A percentile compares a stretch with the other conserved stretches of the same genome.
These are phyloP conservation scores for Chlamydomonas sphaeroides DNA, from an alignment of 139 green algal species.

Conservation along the genomic window DNA sequence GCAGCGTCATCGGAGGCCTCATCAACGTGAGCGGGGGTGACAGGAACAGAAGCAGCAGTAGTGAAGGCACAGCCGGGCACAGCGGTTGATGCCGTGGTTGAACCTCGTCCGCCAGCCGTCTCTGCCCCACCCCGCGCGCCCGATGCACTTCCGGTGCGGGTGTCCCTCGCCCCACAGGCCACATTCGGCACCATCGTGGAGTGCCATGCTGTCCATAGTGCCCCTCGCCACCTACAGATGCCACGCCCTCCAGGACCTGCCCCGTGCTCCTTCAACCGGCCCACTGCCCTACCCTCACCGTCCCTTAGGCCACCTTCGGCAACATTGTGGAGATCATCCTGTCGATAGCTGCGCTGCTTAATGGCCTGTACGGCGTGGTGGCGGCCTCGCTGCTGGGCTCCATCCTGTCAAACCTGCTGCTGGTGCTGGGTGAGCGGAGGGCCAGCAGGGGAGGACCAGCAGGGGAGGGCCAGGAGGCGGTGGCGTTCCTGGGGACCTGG, in stretches of 20 bases:
- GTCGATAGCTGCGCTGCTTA: conserved; percentile 76
- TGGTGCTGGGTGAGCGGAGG: conserved; percentile 78
- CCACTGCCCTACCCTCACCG: background rate
- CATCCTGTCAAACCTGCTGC: conserved; percentile 91
- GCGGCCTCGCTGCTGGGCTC: conserved; percentile 83
- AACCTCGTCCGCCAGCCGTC: too few species aligned
- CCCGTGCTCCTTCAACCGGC: too few species aligned
- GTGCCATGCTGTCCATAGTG: conserved; percentile 92
- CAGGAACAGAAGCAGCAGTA: background rate
- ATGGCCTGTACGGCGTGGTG: conserved; percentile 84
- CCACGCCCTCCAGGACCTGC: too few species aligned
- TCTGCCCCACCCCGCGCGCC: too few species aligned
- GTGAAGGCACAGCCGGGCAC: too few species aligned
- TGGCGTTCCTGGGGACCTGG: too few species aligned
- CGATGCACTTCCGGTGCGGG: too few species aligned
- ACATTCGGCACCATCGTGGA: conserved; percentile 97
- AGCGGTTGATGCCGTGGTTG: too few species aligned
- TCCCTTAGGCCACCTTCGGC: conserved; percentile 87
- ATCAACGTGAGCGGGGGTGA: conserved; percentile 10
- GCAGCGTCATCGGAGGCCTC: conserved; percentile 39
- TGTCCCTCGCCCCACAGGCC: too few species aligned
- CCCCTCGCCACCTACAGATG: too few species aligned
- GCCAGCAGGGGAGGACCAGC: too few species aligned
- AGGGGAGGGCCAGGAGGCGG: too few species aligned
- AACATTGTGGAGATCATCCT: conserved; percentile 97